These are phyloP conservation scores for Suillus ampliporus DNA, from an alignment of 768 basidiomycete genomes.

Conservation along the genomic window DNA sequence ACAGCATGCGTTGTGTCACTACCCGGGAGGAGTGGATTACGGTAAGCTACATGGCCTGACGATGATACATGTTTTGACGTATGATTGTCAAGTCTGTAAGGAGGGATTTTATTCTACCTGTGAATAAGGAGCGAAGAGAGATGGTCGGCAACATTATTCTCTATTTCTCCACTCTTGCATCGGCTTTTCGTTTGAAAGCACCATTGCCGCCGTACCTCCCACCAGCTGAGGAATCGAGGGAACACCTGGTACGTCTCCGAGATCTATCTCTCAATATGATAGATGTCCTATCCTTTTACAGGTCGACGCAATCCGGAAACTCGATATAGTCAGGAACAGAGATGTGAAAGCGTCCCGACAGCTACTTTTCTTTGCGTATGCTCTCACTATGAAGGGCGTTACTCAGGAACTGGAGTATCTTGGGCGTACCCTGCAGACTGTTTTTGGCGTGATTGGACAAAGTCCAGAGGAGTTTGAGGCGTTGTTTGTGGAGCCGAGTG, in stretches of 20 bases:
- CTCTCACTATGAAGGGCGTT: constrained; percentile 92
- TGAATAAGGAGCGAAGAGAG: constrained; percentile 86
- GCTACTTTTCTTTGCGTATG: constrained; percentile 93
- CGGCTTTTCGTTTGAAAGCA: constrained; percentile 83
- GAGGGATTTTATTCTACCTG: constrained; percentile 88
- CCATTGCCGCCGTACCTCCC: constrained; percentile 97
- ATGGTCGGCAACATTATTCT: constrained; percentile 97
- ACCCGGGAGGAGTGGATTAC: constrained; percentile 95
- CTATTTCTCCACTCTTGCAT: constrained; percentile 80
- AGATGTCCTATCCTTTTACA: constrained; percentile 30
- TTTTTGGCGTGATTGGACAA: constrained; percentile 93
- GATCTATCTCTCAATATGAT: neutral
- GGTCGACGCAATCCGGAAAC: constrained; percentile 81
- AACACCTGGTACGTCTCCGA: constrained; percentile 63
- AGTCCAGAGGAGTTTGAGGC: constrained; percentile 82
- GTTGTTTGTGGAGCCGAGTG: constrained; percentile 53
- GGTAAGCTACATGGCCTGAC: constrained; percentile 44
- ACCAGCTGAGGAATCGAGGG: constrained; percentile 85
- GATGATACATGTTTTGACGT: constrained; percentile 7
- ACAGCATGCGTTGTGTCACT: constrained; percentile 97
- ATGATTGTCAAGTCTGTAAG: constrained; percentile 65
- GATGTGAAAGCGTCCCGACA: constrained; percentile 84
- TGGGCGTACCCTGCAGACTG: constrained; percentile 80
- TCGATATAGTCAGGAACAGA: constrained; percentile 89
- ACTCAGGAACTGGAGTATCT: constrained; percentile 87